Conservation (phyloP, 768 basidiomycete species). For the Cystofilobasidium macerans region DNA sequence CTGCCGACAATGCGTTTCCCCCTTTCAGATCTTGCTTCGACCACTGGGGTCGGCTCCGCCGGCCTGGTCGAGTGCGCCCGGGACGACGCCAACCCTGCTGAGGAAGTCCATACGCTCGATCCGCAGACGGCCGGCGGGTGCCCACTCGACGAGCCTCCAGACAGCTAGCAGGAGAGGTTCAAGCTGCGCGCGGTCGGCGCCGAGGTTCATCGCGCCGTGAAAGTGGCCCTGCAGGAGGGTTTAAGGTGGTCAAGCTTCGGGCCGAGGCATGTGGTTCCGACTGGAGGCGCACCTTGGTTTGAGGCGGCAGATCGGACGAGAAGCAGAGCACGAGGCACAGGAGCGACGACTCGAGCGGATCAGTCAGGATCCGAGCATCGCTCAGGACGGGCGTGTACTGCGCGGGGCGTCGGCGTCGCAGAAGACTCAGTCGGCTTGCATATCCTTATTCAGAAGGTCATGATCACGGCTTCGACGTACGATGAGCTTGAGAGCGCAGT, state of each 20-base stretch:
- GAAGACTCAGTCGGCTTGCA: too few relatives aligned
- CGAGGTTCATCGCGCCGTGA: constrained; percentile 7
- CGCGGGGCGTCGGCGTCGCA: too few relatives aligned
- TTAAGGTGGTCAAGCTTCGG: too few relatives aligned
- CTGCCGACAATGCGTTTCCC: too few relatives aligned
- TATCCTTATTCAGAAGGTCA: background rate
- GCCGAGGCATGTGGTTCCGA: too few relatives aligned
- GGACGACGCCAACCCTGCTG: background rate
- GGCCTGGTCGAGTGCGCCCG: background rate
- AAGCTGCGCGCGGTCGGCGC: background rate
- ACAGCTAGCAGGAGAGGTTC: constrained; percentile 8
- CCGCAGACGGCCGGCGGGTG: background rate
- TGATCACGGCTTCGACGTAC: background rate
- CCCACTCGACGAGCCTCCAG: constrained; percentile 9
- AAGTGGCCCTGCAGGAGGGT: constrained; percentile 23
- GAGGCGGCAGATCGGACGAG: constrained; percentile 12
- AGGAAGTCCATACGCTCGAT: constrained; percentile 18
- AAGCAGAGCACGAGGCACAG: constrained; percentile 19
- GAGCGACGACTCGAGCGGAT: constrained; percentile 20
- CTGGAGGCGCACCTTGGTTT: background rate
- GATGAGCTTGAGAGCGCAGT: constrained; percentile 18
- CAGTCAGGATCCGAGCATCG: constrained; percentile 12
- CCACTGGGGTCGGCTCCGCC: background rate
- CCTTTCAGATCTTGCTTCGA: background rate
- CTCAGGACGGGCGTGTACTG: constrained; percentile 23